A percentile compares a stretch with the other conserved stretches of the same genome.
phyloP scores from a whole-genome alignment of 164 flowering plant genomes.

The Umbilicus rupestris region DNA sequence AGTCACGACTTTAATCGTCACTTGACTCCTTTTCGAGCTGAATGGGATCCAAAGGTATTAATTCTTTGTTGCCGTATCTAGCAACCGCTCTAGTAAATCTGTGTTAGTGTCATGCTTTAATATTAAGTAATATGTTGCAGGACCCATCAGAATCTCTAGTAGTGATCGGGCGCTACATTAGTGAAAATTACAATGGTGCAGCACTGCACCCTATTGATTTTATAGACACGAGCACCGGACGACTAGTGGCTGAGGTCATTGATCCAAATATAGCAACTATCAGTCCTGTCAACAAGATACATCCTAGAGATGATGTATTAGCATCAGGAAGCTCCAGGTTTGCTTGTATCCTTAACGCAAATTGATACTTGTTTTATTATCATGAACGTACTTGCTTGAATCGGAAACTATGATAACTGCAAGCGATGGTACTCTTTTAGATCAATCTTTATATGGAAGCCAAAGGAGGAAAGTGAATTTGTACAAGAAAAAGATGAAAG shows the following conservation, averaged over 20 bases:
- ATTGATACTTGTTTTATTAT: background rate
- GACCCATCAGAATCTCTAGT: constrained; percentile 83
- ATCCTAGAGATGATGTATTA: constrained; percentile 82
- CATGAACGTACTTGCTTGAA: background rate
- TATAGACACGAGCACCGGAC: constrained; percentile 71
- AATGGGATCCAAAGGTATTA: constrained; percentile 95
- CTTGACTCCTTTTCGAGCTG: constrained; percentile 83
- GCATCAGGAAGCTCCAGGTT: constrained; percentile 95
- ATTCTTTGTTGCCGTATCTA: background rate
- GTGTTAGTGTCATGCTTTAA: background rate
- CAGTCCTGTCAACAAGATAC: constrained; percentile 89
- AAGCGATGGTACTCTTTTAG: constrained; percentile 24
- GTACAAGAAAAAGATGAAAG: constrained; percentile 30
- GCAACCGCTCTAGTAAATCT: background rate
- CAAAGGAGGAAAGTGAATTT: constrained; percentile 36
- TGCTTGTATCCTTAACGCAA: background rate
- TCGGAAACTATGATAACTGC: background rate
- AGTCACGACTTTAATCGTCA: constrained; percentile 91
- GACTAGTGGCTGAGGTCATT: constrained; percentile 81
- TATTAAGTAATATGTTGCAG: constrained; percentile 31
- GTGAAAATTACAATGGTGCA: constrained; percentile 82
- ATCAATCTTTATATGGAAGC: constrained; percentile 84
- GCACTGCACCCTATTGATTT: constrained; percentile 97
- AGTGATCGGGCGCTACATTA: constrained; percentile 90
- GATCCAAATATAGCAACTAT: constrained; percentile 85